These are phyloP conservation scores for Solanum bulbocastanum DNA, from an alignment of 257 asterid genomes.

Conservation along the genomic window DNA sequence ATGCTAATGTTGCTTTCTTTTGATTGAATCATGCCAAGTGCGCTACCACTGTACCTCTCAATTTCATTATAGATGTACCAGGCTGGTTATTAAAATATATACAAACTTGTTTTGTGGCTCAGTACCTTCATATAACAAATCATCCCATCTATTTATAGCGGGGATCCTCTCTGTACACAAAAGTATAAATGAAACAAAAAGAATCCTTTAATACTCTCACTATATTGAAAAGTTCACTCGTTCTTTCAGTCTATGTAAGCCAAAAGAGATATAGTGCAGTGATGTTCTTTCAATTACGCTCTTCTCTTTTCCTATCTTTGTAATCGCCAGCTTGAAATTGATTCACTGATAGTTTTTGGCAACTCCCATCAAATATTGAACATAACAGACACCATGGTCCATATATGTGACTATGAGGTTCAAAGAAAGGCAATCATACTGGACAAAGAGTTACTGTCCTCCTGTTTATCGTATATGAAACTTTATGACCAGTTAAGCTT, in stretches of 20 bases:
- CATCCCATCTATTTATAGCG: background rate
- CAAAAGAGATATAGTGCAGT: background rate
- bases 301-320: background rate
- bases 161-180: background rate
- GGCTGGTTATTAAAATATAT: background rate
- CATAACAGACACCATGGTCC: background rate
- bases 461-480: background rate
- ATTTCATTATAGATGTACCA: background rate
- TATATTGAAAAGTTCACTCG: background rate
- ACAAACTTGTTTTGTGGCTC: background rate
- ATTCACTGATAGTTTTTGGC: background rate
- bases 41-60: background rate
- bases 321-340: background rate
- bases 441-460: background rate
- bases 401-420: background rate
- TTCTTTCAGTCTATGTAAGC: background rate
- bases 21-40: background rate
- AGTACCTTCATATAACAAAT: background rate
- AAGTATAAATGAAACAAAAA: background rate
- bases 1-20: background rate
- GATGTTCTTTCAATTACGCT: background rate
- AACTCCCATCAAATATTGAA: background rate
- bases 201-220: background rate
- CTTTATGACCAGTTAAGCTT: background rate
- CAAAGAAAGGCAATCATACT: background rate